A percentile compares a stretch with the other conserved stretches of the same genome.
These are phyloP conservation scores for Mycena albidolilacea DNA, from an alignment of 768 basidiomycete species.

Conservation along the genomic window DNA sequence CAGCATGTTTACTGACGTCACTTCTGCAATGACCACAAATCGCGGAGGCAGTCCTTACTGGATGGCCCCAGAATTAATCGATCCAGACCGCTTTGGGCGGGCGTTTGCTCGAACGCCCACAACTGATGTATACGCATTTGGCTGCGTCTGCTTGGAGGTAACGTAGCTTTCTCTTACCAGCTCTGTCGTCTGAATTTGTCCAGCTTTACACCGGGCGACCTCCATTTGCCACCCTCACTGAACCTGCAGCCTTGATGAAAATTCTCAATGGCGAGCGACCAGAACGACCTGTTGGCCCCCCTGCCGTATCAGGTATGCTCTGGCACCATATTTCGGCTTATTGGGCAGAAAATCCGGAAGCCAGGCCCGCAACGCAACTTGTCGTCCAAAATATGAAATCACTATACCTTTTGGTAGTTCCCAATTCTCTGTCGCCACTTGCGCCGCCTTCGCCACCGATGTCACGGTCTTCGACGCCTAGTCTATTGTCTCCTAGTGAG, in stretches of 20 bases:
- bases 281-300: not conserved
- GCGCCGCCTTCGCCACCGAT: not conserved
- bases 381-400: constrained; percentile 5
- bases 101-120: constrained; percentile 43
- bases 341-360: not conserved
- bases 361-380: not conserved
- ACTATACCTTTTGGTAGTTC: not conserved
- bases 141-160: constrained; percentile 51
- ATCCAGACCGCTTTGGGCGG: constrained; percentile 47
- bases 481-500: not conserved
- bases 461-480: not conserved
- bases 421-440: not conserved
- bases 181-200: not conserved
- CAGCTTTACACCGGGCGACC: constrained; percentile 30
- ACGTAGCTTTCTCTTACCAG: not conserved
- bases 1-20: constrained; percentile 47
- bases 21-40: constrained; percentile 42
- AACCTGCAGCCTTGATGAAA: constrained; percentile 19
- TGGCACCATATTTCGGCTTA: not conserved
- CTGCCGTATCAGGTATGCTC: not conserved
- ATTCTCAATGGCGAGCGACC: constrained; percentile 12
- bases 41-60: constrained; percentile 48
- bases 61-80: constrained; percentile 51
- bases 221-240: constrained; percentile 16
- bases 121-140: constrained; percentile 52